Conservation (phyloP, 1,284 basidiomycete species). For the Phaffia rhodozyma region DNA sequence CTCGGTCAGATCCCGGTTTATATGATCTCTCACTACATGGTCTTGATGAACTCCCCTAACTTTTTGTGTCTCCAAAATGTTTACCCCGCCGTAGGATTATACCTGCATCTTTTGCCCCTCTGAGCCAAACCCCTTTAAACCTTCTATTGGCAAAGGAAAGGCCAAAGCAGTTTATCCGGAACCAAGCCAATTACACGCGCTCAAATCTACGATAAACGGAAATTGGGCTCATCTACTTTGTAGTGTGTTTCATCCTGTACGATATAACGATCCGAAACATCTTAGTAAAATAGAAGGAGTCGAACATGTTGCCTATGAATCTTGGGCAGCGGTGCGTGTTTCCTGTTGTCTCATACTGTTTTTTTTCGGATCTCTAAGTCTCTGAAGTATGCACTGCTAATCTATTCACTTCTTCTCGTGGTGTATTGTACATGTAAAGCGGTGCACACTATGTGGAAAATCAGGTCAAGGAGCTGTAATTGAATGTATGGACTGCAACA, state of each 20-base stretch:
- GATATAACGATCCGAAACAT: conserved; percentile 67
- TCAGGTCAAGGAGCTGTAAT: conserved; percentile 60
- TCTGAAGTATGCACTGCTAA: not conserved
- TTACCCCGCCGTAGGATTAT: conserved; percentile 41
- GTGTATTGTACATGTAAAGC: conserved; percentile 42
- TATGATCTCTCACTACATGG: too few species aligned
- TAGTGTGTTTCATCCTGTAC: conserved; percentile 46
- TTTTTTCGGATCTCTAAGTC: not conserved
- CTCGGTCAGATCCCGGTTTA: not conserved
- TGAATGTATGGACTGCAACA: conserved; percentile 59
- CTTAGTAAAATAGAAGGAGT: conserved; percentile 52
- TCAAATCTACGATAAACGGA: conserved; percentile 79
- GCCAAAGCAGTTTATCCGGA: conserved; percentile 39
- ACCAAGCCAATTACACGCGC: conserved; percentile 56
- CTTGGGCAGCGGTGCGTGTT: conserved; percentile 25
- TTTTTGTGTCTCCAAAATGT: not conserved
- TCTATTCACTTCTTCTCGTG: conserved; percentile 42
- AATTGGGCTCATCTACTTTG: conserved; percentile 56
- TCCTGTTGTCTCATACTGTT: conserved; percentile 15
- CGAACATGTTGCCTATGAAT: conserved; percentile 62
- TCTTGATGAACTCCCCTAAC: not conserved
- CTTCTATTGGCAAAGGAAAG: conserved; percentile 42
- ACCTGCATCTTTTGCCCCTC: conserved; percentile 65
- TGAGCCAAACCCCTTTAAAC: conserved; percentile 33
- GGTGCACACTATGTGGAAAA: conserved; percentile 19